phyloP scores from a whole-genome alignment of 805 yeast genomes.

The Priceomyces haplophilus region DNA sequence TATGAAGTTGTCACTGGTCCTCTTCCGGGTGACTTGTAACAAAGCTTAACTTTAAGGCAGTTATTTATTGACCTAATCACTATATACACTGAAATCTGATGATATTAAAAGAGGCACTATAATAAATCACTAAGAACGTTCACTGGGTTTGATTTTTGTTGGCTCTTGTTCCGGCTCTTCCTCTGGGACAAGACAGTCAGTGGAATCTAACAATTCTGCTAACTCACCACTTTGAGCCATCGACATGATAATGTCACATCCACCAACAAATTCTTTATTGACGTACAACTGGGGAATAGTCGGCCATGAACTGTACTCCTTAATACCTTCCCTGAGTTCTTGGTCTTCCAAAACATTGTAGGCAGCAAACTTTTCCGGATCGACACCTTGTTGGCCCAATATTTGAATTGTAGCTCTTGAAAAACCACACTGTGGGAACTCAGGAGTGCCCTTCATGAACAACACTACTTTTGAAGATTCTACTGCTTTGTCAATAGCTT shows the following conservation, averaged over 20 bases:
- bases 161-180: conserved; percentile 48
- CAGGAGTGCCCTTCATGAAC: conserved; percentile 98
- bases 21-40: no score
- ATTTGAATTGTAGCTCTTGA: conserved; percentile 92
- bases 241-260: conserved; percentile 89
- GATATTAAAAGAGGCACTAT: not conserved
- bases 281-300: conserved; percentile 96
- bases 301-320: conserved; percentile 96
- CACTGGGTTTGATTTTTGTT: conserved; percentile 36
- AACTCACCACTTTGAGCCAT: conserved; percentile 94
- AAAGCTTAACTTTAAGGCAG: no score
- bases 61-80: no score
- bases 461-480: conserved; percentile 89
- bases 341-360: conserved; percentile 93
- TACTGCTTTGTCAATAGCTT: conserved; percentile 85
- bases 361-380: conserved; percentile 94
- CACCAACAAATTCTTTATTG: conserved; percentile 89
- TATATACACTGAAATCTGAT: not conserved
- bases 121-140: conserved; percentile 20
- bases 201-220: conserved; percentile 75
- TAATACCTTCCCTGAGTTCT: conserved; percentile 91
- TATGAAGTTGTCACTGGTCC: no score
- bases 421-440: conserved; percentile 96
- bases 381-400: conserved; percentile 95
- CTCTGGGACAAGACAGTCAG: conserved; percentile 76